These are phyloP conservation scores for Hypoxylon sp. DNA, from an alignment of 2,329 filamentous ascomycete species.

Conservation along the genomic window DNA sequence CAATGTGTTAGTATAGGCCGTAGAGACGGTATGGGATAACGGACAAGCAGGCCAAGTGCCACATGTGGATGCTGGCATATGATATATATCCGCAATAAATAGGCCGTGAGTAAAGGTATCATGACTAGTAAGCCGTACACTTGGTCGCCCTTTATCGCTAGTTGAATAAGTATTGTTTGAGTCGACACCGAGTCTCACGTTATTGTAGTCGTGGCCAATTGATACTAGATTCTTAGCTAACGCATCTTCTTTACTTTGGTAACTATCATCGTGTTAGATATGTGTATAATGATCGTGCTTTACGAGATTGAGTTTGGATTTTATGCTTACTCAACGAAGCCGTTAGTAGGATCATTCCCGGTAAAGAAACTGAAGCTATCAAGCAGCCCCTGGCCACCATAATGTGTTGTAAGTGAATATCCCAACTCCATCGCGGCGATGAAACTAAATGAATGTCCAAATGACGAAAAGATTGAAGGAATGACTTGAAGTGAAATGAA, in stretches of 20 bases:
- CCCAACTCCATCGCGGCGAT: conserved; percentile 41
- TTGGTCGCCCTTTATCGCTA: conserved; percentile 62
- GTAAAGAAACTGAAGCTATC: conserved; percentile 65
- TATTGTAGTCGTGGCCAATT: conserved; percentile 56
- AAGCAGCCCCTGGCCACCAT: conserved; percentile 51
- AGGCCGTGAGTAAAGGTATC: conserved; percentile 74
- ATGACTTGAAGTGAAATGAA: conserved; percentile 46
- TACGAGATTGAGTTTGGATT: background rate
- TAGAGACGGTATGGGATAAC: conserved; percentile 37
- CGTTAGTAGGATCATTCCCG: conserved; percentile 71
- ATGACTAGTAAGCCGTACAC: conserved; percentile 76
- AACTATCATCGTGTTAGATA: conserved; percentile 51
- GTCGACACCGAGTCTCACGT: conserved; percentile 63
- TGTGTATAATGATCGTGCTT: background rate
- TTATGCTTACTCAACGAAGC: conserved; percentile 74
- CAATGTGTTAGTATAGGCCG: conserved; percentile 31
- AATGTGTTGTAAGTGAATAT: conserved; percentile 52
- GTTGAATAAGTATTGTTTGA: conserved; percentile 54
- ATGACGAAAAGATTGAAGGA: conserved; percentile 42
- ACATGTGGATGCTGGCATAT: conserved; percentile 79
- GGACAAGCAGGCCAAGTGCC: conserved; percentile 80
- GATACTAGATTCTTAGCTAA: conserved; percentile 57
- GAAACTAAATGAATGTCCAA: conserved; percentile 14
- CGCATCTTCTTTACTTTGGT: conserved; percentile 60
- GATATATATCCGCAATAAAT: conserved; percentile 77